Percentiles rank a stretch among this genome's conserved stretches.
Evolutionary conservation across 139 green algal species (phyloP).

Genomic region (Chlorella vulgaris): DNA sequence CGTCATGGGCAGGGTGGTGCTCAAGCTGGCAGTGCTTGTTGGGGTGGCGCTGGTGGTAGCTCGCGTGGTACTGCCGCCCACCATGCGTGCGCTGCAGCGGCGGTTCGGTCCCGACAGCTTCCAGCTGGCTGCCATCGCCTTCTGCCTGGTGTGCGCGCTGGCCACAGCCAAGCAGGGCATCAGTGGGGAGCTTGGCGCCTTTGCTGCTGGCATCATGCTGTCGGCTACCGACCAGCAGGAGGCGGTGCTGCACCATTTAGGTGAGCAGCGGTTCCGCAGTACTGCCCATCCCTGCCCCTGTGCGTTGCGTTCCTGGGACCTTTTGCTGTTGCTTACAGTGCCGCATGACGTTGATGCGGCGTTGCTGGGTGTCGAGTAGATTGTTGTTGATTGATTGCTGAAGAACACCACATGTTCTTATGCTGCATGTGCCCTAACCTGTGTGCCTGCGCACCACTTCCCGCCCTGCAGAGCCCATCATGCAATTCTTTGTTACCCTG

Average conservation of each 20-base stretch:
- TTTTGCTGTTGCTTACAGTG: too few relatives aligned
- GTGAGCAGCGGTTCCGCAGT: too few relatives aligned
- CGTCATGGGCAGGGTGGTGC: slow-evolving; percentile 33
- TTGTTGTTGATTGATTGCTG: too few relatives aligned
- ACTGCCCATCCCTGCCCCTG: too few relatives aligned
- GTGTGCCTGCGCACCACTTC: background rate
- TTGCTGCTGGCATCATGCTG: slow-evolving; percentile 88
- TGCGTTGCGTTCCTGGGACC: too few relatives aligned
- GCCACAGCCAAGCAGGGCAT: slow-evolving; percentile 69
- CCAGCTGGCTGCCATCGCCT: slow-evolving; percentile 79
- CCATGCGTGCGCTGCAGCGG: slow-evolving; percentile 58
- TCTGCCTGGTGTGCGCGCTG: slow-evolving; percentile 78
- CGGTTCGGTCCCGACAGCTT: slow-evolving; percentile 72
- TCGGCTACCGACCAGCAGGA: slow-evolving; percentile 65
- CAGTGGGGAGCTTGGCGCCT: slow-evolving; percentile 90
- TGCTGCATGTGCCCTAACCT: too few relatives aligned
- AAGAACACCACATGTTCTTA: too few relatives aligned
- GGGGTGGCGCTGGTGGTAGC: slow-evolving; percentile 48
- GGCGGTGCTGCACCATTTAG: slow-evolving; percentile 62
- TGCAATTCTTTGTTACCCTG: slow-evolving; percentile 87
- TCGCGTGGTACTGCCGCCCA: slow-evolving; percentile 64
- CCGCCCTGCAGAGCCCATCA: slow-evolving; percentile 44
- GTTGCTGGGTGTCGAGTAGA: too few relatives aligned
- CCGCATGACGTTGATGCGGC: too few relatives aligned
- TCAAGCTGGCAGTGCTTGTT: slow-evolving; percentile 48